Conservation (phyloP, 2,329 filamentous ascomycete genomes). For the Aspergillus thermomutatus region DNA sequence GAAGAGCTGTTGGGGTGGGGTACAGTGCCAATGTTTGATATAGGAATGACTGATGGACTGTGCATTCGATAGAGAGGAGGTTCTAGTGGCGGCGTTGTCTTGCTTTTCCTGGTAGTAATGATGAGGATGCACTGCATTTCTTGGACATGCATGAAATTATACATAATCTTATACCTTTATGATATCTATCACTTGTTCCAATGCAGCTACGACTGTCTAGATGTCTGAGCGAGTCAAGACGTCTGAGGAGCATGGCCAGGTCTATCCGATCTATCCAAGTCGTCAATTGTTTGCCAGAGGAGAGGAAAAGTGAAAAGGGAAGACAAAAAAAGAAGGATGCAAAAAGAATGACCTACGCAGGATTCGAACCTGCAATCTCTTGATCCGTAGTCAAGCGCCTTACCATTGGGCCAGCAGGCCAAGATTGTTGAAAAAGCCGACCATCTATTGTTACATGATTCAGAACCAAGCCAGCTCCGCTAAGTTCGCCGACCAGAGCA, state of each 20-base stretch:
- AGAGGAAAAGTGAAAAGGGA: too few species aligned
- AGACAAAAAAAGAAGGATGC: neutral
- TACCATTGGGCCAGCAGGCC: slow-evolving; percentile 22
- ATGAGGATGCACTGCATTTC: neutral
- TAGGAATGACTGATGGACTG: neutral
- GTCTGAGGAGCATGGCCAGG: too few species aligned
- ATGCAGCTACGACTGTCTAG: too few species aligned
- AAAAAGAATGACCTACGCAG: slow-evolving; percentile 32
- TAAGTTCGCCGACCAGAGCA: too few species aligned
- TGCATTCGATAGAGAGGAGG: slow-evolving; percentile 5
- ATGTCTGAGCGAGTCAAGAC: too few species aligned
- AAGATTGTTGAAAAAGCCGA: neutral
- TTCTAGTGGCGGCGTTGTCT: neutral
- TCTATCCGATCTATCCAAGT: too few species aligned
- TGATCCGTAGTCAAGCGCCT: slow-evolving; percentile 32
- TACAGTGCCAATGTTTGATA: slow-evolving; percentile 41
- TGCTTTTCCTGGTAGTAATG: neutral
- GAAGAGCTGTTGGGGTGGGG: slow-evolving; percentile 32
- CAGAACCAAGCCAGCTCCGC: too few species aligned
- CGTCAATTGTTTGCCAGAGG: too few species aligned
- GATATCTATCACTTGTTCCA: too few species aligned
- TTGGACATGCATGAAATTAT: neutral
- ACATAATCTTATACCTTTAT: neutral
- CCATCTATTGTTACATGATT: neutral
- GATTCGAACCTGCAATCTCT: slow-evolving; percentile 50